Conservation (phyloP, 2,329 filamentous ascomycete species). For the Cryphonectria naterciae region DNA sequence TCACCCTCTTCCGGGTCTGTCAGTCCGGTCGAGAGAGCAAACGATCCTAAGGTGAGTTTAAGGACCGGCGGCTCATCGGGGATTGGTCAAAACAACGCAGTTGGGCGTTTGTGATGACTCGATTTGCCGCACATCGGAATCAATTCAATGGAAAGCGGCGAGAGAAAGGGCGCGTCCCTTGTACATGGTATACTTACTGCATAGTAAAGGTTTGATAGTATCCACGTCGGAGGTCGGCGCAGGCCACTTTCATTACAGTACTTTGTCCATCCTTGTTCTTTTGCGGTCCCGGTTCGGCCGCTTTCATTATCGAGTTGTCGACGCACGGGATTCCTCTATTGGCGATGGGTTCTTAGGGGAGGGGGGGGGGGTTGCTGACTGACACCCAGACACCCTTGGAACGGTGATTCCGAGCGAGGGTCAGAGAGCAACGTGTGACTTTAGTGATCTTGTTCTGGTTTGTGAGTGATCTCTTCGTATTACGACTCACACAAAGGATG, state of each 20-base stretch:
- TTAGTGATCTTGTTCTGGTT: not conserved
- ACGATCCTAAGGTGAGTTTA: too few species aligned
- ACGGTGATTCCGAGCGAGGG: not conserved
- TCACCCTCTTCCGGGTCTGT: too few species aligned
- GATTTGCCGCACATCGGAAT: not conserved
- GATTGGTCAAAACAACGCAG: not conserved
- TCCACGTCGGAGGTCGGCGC: slow-evolving; percentile 9
- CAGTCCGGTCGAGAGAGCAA: too few species aligned
- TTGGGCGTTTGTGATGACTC: not conserved
- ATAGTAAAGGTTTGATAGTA: not conserved
- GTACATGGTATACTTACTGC: not conserved
- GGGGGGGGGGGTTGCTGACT: not conserved
- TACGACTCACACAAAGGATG: not conserved
- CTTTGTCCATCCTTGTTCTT: slow-evolving; percentile 4
- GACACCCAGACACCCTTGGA: not conserved
- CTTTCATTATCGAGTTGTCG: not conserved
- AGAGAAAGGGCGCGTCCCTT: slow-evolving; percentile 5
- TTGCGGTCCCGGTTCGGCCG: slow-evolving; percentile 6
- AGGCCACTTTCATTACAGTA: too few species aligned
- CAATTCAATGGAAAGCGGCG: not conserved
- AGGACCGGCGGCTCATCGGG: not conserved
- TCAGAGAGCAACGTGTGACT: not conserved
- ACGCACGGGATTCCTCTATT: slow-evolving; percentile 4
- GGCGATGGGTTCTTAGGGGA: not conserved
- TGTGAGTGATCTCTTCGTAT: not conserved